phyloP scores from a whole-genome alignment of 148 eudicot genomes.

The Vaccinium darrowii region DNA sequence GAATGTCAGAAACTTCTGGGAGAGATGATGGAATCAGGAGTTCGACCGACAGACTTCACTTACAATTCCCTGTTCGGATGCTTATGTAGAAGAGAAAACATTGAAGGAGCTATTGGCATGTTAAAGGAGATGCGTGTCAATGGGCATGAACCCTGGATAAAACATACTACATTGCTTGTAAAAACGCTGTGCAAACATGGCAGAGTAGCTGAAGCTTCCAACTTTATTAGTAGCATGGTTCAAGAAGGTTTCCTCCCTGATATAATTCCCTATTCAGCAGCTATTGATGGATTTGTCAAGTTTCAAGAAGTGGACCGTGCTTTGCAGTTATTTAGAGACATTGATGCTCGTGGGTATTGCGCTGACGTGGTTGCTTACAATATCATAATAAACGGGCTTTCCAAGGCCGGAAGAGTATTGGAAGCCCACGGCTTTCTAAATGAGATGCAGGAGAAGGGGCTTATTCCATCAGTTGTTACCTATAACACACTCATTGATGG shows the following conservation, averaged over 20 bases:
- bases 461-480: constrained; percentile 78
- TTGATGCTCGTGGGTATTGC: constrained; percentile 57
- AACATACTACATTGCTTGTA: constrained; percentile 69
- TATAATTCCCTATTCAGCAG: constrained; percentile 67
- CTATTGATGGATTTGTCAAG: constrained; percentile 58
- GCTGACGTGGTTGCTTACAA: constrained; percentile 86
- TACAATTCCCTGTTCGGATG: constrained; percentile 26
- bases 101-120: constrained; percentile 47
- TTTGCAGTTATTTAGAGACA: constrained; percentile 49
- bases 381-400: constrained; percentile 71
- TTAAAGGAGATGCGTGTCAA: constrained; percentile 65
- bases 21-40: constrained; percentile 71
- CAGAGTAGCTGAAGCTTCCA: constrained; percentile 57
- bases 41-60: constrained; percentile 24
- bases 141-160: constrained; percentile 88
- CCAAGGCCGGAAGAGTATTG: constrained; percentile 51
- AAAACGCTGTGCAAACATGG: constrained; percentile 57
- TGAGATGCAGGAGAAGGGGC: constrained; percentile 58
- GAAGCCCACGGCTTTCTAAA: constrained; percentile 58
- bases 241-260: constrained; percentile 67
- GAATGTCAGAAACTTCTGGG: constrained; percentile 56
- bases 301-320: constrained; percentile 58
- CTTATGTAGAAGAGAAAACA: constrained; percentile 41
- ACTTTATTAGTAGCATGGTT: constrained; percentile 55
- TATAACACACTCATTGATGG: constrained; percentile 82